Base-by-base conservation (phyloP, 2,329 filamentous ascomycete species). In the Phyllachora maydis region DNA sequence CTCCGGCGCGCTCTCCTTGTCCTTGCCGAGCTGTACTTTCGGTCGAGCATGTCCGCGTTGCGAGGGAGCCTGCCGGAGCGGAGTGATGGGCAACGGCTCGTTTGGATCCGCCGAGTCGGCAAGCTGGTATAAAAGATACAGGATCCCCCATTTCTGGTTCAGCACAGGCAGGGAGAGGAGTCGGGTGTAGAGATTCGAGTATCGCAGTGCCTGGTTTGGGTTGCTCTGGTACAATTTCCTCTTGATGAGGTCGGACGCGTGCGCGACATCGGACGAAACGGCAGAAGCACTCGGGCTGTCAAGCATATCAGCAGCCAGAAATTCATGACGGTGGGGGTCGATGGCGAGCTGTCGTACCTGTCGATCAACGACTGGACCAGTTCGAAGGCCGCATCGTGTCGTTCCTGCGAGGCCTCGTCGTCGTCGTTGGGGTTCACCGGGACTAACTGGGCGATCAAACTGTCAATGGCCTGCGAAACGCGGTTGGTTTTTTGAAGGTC, bases 121-220 rank as follows among this genome's bases (percentile, higher is more conserved):
- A 22, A 93, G 63, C 37, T 79, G 71, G 43, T 88, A 76, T 19
- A 98, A 64, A 19, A 98, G 68, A 43, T 90, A 90, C 11, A 98
- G 59, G 33, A 98, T 93, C 3, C 77, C 81, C 82, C 83, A 95
- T 61, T 98, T 98, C 47, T 92, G 77, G 38, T 78, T 76, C 21
- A 98, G 60, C 5, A 95, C 83, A 1, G 83, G 83, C 33, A 93
- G 69, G n/a, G 79, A 77, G 14, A 93, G 58, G 11, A 98, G 63
- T 27, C 81, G 66, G 16, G 79, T 81, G 49, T 93, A 92, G 14
- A 98, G 63, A 40, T 92, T 90, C 13, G 81, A 75, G 48, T 93
- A 92, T 30, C 73, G 66, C 11, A 85, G 59, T 4, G 83, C 81
- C 46, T 83, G 76, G 32, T 64, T 75, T 21, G 65, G 65, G 39